phyloP scores from a whole-genome alignment of 2,329 filamentous ascomycete species.

The Nannizziopsis barbatae region DNA sequence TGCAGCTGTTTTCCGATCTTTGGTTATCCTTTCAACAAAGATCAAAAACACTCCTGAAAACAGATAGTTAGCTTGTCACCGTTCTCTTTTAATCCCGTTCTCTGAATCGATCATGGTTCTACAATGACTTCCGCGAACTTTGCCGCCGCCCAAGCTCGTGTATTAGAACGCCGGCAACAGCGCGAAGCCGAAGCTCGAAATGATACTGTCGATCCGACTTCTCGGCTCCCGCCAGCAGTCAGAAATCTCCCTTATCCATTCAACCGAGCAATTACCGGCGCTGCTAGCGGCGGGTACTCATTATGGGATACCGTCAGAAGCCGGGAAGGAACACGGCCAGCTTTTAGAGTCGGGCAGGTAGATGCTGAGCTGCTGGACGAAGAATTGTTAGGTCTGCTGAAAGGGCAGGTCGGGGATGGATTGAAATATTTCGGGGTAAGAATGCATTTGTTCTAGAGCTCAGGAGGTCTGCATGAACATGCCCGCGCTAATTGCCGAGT shows the following conservation, averaged over 20 bases:
- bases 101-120: slow-evolving; percentile 2
- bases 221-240: slow-evolving; percentile 43
- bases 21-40: too few relatives aligned
- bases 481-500: slow-evolving; percentile 4
- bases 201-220: slow-evolving; percentile 38
- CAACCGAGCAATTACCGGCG: slow-evolving; percentile 36
- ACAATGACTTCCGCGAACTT: slow-evolving; percentile 57
- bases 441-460: neutral
- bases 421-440: slow-evolving; percentile 72
- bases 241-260: slow-evolving; percentile 53
- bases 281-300: slow-evolving; percentile 29
- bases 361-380: slow-evolving; percentile 92
- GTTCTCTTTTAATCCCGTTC: too few relatives aligned
- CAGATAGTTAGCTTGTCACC: too few relatives aligned
- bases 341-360: slow-evolving; percentile 88
- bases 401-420: slow-evolving; percentile 73
- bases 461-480: neutral
- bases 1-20: too few relatives aligned
- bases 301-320: slow-evolving; percentile 62
- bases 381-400: slow-evolving; percentile 76
- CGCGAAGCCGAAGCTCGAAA: slow-evolving; percentile 57
- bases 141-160: slow-evolving; percentile 76
- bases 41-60: too few relatives aligned
- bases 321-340: slow-evolving; percentile 67
- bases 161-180: slow-evolving; percentile 66